Evolutionary conservation across 2,329 filamentous ascomycete genomes (phyloP), one percentile per base, ranked within the genome.

Genomic region (Fusarium anguioides): DNA sequence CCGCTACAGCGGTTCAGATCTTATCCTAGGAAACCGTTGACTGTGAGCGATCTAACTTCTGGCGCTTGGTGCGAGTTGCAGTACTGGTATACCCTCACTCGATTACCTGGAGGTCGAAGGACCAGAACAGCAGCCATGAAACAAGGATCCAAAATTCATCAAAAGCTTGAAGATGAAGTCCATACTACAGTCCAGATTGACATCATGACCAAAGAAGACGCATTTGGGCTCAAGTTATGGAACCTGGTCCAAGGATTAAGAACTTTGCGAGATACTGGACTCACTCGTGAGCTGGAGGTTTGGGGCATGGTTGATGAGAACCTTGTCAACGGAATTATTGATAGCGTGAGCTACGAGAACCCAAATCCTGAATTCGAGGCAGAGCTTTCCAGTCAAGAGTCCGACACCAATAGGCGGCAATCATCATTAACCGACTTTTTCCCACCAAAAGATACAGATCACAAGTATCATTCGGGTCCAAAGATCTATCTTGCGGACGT

Each of bases 21-120:
- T 2, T 89, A 86, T 55, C 93, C 93, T 0, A 90, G 85, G 73
- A 95, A 93, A 75, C 88, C 92, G 0, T 84, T 98, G 9, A 93
- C 92, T 0, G 96, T 98, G 2, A 94, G 92, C 4, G 96, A 99
- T 77, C 81, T 98, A 23, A 88, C 94, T 1, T 91, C 93, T 2
- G 94, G 94, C 4, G 90, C 94, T 9, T 99, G 96, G 96, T 99
- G 96, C 77, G 95, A 99, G 78, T 78, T 98, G 60, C 94, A 98
- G 76, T 96, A 97, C 73, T 94, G 89, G 83, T 97, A 96, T 79
- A 92, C 89, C 0, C 84, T 99, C 53, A 92, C 89, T 5, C 89
- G 87, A 53, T 87, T 87, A 6, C 86, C 85, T 0, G 82, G 90
- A 74, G 96, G 95, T 1, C 87, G 87, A 57, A 94, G 91, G 75